These are phyloP conservation scores for Eremochloa ophiuroides DNA, from an alignment of 176 grass and related monocot genomes.

Conservation along the genomic window DNA sequence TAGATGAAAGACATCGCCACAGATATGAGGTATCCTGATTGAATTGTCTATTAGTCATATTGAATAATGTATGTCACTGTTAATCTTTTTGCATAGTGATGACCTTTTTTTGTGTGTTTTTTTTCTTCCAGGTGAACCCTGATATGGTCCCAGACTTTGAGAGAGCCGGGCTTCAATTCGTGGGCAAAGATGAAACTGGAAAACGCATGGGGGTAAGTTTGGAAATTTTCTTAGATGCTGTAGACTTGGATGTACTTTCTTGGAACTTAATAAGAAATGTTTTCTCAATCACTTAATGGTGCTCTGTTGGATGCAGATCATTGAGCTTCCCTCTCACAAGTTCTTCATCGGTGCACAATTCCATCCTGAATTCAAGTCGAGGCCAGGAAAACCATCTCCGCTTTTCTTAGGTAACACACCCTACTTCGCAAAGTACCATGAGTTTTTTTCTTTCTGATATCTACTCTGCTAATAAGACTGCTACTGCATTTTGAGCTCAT, in stretches of 20 bases:
- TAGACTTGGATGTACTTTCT: slow-evolving; percentile 22
- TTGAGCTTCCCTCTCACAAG: slow-evolving; percentile 76
- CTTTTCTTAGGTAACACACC: slow-evolving; percentile 82
- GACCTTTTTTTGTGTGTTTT: neutral
- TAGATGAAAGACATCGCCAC: slow-evolving; percentile 88
- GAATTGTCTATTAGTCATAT: slow-evolving; percentile 11
- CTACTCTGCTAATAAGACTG: neutral
- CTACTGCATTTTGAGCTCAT: slow-evolving; percentile 4
- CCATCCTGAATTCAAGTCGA: slow-evolving; percentile 97
- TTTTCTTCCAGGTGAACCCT: slow-evolving; percentile 77
- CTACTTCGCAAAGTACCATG: neutral
- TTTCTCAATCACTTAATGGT: slow-evolving; percentile 7
- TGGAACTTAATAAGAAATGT: neutral
- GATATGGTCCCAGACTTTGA: slow-evolving; percentile 81
- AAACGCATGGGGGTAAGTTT: slow-evolving; percentile 87
- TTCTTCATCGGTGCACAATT: slow-evolving; percentile 86
- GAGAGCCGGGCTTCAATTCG: slow-evolving; percentile 82
- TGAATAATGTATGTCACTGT: neutral
- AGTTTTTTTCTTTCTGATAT: neutral
- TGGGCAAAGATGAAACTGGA: slow-evolving; percentile 83
- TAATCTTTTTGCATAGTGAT: slow-evolving; percentile 1
- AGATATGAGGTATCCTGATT: slow-evolving; percentile 76
- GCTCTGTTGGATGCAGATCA: slow-evolving; percentile 55
- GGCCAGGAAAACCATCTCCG: slow-evolving; percentile 77
- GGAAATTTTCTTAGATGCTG: neutral